Conservation (phyloP, 306 rosid species). For the Dryas octopetala region DNA sequence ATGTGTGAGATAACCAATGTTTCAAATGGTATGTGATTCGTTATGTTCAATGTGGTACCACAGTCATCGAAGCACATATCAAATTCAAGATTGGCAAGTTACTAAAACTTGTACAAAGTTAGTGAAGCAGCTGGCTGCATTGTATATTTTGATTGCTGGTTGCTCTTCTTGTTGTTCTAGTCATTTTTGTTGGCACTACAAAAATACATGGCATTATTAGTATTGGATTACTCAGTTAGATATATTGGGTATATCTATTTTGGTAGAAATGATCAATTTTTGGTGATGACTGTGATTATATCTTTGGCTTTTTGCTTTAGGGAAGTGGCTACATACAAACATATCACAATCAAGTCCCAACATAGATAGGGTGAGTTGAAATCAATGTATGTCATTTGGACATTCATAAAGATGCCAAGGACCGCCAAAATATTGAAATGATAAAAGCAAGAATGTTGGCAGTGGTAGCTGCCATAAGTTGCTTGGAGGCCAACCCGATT, state of each 20-base stretch:
- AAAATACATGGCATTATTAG: no score
- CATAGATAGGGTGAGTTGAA: background rate
- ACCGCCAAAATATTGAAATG: no score
- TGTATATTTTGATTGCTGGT: background rate
- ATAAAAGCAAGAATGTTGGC: no score
- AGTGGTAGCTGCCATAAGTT: no score
- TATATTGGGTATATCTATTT: background rate
- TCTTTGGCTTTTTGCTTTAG: background rate
- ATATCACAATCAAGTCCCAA: background rate
- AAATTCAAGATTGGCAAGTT: background rate
- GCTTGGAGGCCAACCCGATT: no score
- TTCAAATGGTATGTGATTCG: constrained; percentile 21
- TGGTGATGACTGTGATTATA: background rate
- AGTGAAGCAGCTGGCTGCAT: background rate
- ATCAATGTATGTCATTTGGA: constrained; percentile 9
- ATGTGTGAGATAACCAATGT: constrained; percentile 27
- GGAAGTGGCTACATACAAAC: background rate
- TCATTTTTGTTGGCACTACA: background rate
- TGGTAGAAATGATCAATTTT: background rate
- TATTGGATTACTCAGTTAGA: background rate
- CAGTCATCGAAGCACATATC: background rate
- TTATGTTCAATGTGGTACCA: constrained; percentile 30
- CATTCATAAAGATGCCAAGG: background rate
- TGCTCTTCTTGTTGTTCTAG: background rate
- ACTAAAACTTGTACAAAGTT: background rate